Percentiles rank a stretch among this genome's conserved stretches.
Evolutionary conservation across 805 yeast species (phyloP).

Genomic region (Candida odintsovae): DNA sequence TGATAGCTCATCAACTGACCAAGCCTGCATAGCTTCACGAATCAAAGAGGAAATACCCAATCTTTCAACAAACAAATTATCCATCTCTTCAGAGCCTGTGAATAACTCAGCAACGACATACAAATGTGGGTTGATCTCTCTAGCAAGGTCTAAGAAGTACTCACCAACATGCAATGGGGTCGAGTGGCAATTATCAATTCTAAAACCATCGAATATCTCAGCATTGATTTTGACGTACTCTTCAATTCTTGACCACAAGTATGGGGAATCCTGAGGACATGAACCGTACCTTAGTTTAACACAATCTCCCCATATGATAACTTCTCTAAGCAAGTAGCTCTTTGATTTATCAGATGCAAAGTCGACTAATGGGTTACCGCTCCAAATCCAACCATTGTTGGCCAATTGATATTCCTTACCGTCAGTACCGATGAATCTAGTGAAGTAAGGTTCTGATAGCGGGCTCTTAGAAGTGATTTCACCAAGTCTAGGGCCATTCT

Average conservation of each 20-base stretch:
- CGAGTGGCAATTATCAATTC: slow-evolving; percentile 94
- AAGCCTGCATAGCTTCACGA: slow-evolving; percentile 97
- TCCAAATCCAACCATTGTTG: slow-evolving; percentile 99
- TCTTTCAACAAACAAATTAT: slow-evolving; percentile 83
- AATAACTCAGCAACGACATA: slow-evolving; percentile 94
- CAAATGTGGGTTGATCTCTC: slow-evolving; percentile 75
- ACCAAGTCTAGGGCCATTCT: slow-evolving; percentile 78
- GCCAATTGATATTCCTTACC: slow-evolving; percentile 72
- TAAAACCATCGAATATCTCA: slow-evolving; percentile 71
- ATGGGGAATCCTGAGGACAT: slow-evolving; percentile 77
- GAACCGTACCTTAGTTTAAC: slow-evolving; percentile 85
- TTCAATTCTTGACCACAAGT: slow-evolving; percentile 83
- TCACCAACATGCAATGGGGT: slow-evolving; percentile 96
- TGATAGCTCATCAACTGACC: slow-evolving; percentile 82
- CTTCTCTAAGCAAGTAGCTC: slow-evolving; percentile 86
- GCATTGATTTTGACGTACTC: slow-evolving; percentile 72
- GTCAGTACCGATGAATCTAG: slow-evolving; percentile 47
- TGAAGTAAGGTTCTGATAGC: slow-evolving; percentile 82
- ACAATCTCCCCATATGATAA: slow-evolving; percentile 97
- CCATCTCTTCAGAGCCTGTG: slow-evolving; percentile 88
- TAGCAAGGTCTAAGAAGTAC: slow-evolving; percentile 78
- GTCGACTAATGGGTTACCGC: slow-evolving; percentile 88
- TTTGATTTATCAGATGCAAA: slow-evolving; percentile 78
- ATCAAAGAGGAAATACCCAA: slow-evolving; percentile 84
- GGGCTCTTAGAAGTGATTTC: slow-evolving; percentile 52